These are phyloP conservation scores for Nelumbo lutea DNA, from an alignment of 164 flowering plant genomes.

Conservation along the genomic window DNA sequence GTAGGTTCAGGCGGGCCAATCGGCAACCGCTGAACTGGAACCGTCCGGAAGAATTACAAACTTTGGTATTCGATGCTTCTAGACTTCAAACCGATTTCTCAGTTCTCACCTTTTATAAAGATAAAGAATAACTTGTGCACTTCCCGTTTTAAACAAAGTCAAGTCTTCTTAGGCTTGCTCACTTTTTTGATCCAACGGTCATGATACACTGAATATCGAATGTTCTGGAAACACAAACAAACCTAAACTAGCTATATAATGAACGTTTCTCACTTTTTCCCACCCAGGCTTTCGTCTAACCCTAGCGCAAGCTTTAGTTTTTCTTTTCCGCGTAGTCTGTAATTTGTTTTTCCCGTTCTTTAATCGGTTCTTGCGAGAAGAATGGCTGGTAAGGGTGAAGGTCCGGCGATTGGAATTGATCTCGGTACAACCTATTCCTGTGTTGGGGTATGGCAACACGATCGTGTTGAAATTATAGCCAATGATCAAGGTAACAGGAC, in stretches of 20 bases:
- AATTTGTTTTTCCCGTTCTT: background rate
- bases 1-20: too few relatives aligned
- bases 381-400: slow-evolving; percentile 48
- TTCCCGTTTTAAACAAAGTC: too few relatives aligned
- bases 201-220: background rate
- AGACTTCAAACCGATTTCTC: too few relatives aligned
- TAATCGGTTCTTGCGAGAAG: background rate
- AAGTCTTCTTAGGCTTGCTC: too few relatives aligned
- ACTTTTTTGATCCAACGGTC: too few relatives aligned
- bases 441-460: slow-evolving; percentile 48
- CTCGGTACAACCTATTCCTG: slow-evolving; percentile 49
- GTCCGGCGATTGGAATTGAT: slow-evolving; percentile 55
- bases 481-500: slow-evolving; percentile 48
- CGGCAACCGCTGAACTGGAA: too few relatives aligned
- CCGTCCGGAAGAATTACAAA: too few relatives aligned
- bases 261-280: background rate
- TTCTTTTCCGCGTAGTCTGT: background rate
- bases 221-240: slow-evolving; percentile 1
- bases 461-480: slow-evolving; percentile 48
- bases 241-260: background rate
- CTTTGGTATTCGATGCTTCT: too few relatives aligned
- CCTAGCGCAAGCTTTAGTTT: background rate
- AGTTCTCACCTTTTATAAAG: too few relatives aligned
- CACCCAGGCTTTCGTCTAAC: background rate
- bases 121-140: too few relatives aligned